Percentiles rank a stretch among this genome's conserved stretches.
These are phyloP conservation scores for Talaromyces piceae DNA, from an alignment of 2,329 filamentous ascomycete genomes.

Conservation along the genomic window DNA sequence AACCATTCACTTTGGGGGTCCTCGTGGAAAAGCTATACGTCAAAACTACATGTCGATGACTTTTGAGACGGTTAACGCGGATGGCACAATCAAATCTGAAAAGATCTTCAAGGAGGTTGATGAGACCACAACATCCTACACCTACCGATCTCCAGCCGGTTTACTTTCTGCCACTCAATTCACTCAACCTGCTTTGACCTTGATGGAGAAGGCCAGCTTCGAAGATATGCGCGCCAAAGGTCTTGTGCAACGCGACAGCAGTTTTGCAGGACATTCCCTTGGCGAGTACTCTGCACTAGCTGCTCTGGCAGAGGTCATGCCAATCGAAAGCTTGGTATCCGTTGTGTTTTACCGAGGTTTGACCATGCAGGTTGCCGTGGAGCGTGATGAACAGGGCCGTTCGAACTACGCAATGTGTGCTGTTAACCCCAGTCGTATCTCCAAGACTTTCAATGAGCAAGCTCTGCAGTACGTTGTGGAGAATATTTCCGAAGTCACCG, in stretches of 20 bases:
- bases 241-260: conserved; percentile 90
- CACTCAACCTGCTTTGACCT: conserved; percentile 90
- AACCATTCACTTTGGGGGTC: conserved; percentile 95
- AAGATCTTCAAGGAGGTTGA: conserved; percentile 98
- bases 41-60: conserved; percentile 99
- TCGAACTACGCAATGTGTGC: conserved; percentile 99
- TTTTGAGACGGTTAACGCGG: conserved; percentile 91
- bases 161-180: conserved; percentile 96
- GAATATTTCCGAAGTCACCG: conserved; percentile 87
- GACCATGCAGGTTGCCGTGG: conserved; percentile 98
- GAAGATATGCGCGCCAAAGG: conserved; percentile 99
- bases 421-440: conserved; percentile 96
- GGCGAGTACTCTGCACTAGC: conserved; percentile 97
- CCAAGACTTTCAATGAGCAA: conserved; percentile 97
- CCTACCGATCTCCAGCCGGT: conserved; percentile 89
- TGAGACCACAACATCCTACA: conserved; percentile 90
- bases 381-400: conserved; percentile 83
- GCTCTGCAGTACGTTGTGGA: conserved; percentile 94
- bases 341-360: conserved; percentile 98
- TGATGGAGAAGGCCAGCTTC: conserved; percentile 99
- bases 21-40: conserved; percentile 91
- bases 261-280: conserved; percentile 93
- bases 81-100: conserved; percentile 93
- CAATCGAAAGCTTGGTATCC: conserved; percentile 96
- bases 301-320: conserved; percentile 95